Evolutionary conservation across 1,284 basidiomycete species (phyloP), one percentile per base, ranked within the genome.

Genomic region (Sanguinoderma infundibulare): DNA sequence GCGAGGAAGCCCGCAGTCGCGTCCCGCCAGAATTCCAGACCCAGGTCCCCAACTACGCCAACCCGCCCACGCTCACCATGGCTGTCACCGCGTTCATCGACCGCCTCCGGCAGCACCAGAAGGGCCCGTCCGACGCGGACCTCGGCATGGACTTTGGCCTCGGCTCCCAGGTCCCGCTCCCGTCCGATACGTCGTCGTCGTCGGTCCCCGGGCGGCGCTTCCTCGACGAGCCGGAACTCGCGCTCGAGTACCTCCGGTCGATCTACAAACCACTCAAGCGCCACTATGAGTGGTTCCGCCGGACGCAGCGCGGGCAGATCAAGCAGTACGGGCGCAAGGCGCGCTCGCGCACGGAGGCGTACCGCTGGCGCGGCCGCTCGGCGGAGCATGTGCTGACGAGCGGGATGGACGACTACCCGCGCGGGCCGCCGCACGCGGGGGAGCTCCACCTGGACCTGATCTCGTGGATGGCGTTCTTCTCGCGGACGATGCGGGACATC

Each of bases 221-320:
- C 67, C 75, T 93, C 35, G 74, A 83, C 60, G 79, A 85, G 44
- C 85, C 85, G 2, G 80, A 85, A 22, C 79, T 89, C 10, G 90
- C 91, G 0, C 77, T 87, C 3, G 72, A 78, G 1, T 96, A 89
- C 77, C 82, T 98, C 51, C 84, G 81, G 51, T 88, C 87, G 3
- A 92, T 98, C 62, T 98, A 98, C 72, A 78, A 80, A 28, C 90
- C 92, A 5, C 82, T 98, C 14, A 92, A 92, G 67, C 84, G 92
- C 20, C 96, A 98, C 75, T 98, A 98, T 72, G 88, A 94, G 60
- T 98, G 96, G 96, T 98, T 98, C 85, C 86, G 95, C 30, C 87
- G 89, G 54, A 97, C 96, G 2, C 96, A 98, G 75, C 87, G 92
- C 9, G 95, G 95, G 9, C 94, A 96, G 74, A 92, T 98, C 70